Percentiles rank a stretch among this genome's conserved stretches.
Evolutionary conservation across 192 early-diverging fungal species (phyloP).

Genomic region (Cetraspora pellucida): DNA sequence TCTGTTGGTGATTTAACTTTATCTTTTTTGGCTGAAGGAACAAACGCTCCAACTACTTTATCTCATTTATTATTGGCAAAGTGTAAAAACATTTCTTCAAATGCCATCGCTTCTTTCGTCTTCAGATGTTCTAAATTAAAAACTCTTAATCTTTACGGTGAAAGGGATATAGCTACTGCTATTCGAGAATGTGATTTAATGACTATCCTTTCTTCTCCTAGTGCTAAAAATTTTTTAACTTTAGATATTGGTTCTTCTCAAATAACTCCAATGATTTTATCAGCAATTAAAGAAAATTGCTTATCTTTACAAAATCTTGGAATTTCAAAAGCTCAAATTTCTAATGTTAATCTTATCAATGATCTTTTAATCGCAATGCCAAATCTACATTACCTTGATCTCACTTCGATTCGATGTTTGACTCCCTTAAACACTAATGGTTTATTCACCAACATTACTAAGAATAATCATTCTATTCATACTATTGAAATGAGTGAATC

Average conservation of each 20-base stretch:
- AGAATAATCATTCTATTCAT: constrained; percentile 7
- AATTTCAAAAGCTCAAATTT: neutral
- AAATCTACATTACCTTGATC: constrained; percentile 13
- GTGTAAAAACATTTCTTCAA: constrained; percentile 22
- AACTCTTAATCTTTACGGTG: constrained; percentile 12
- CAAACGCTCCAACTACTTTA: neutral
- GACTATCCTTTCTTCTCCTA: constrained; percentile 1
- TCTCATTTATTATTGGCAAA: constrained; percentile 11
- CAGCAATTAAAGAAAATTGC: constrained; percentile 14
- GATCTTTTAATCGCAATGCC: neutral
- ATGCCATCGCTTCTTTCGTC: neutral
- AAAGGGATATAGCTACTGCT: neutral
- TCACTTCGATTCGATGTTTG: neutral
- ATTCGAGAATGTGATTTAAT: constrained; percentile 14
- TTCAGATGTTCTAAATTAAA: neutral
- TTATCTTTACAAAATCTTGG: neutral
- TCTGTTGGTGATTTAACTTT: constrained; percentile 21
- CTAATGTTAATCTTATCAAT: neutral
- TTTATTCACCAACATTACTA: neutral
- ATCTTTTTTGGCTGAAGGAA: neutral
- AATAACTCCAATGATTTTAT: constrained; percentile 1
- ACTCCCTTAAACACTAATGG: neutral
- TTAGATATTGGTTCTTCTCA: constrained; percentile 22
- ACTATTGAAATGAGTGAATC: constrained; percentile 7
- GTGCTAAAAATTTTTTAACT: neutral